Conservation (phyloP, 768 basidiomycete genomes). For the Fomitopsis pulvina region DNA sequence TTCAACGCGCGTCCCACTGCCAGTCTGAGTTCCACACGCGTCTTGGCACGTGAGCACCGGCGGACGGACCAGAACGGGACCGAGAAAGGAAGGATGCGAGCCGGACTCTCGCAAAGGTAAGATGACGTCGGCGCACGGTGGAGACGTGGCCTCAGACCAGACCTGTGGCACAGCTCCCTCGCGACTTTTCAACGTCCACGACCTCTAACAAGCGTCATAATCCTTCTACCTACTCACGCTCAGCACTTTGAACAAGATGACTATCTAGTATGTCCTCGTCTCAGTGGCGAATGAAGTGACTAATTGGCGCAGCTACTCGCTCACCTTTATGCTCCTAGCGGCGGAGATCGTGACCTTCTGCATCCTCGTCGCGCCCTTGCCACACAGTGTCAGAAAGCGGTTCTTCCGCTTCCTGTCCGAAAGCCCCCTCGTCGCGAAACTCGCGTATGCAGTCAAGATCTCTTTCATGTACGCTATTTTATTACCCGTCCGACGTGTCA, state of each 20-base stretch:
- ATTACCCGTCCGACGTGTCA: neutral
- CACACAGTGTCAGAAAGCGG: conserved; percentile 60
- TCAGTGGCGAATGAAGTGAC: neutral
- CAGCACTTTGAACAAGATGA: conserved; percentile 29
- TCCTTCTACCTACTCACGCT: neutral
- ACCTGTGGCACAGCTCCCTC: neutral
- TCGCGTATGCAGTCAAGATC: conserved; percentile 90
- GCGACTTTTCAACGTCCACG: conserved; percentile 4
- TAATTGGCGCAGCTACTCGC: conserved; percentile 49
- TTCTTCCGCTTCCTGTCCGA: conserved; percentile 70
- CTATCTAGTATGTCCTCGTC: conserved; percentile 34
- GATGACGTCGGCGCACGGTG: neutral
- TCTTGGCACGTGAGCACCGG: neutral
- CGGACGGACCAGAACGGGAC: neutral
- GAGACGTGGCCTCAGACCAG: neutral
- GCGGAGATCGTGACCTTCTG: conserved; percentile 87
- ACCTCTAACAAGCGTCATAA: neutral
- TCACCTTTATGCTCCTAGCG: conserved; percentile 77
- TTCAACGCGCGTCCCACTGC: neutral
- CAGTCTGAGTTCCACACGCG: too few species aligned
- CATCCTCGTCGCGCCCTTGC: conserved; percentile 79
- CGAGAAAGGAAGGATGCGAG: neutral
- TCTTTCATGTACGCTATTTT: conserved; percentile 66
- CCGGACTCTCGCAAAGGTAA: neutral
- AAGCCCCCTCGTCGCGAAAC: conserved; percentile 66